These are phyloP conservation scores for Grifola frondosa DNA, from an alignment of 1,284 basidiomycete genomes.

Conservation along the genomic window DNA sequence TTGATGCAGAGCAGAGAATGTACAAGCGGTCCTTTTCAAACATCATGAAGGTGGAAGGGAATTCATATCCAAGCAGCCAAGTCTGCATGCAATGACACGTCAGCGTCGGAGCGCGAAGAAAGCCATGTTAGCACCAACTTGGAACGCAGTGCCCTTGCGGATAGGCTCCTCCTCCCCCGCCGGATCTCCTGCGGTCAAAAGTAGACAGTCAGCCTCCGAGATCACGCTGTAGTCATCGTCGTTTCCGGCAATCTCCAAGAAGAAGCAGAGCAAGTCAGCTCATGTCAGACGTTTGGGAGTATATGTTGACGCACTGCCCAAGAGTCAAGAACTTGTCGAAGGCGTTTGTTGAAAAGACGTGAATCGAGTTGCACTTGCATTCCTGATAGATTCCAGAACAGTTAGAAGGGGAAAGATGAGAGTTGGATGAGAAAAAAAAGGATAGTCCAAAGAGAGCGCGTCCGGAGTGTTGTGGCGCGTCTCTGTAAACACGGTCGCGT, in stretches of 20 bases:
- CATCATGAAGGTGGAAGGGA: constrained; percentile 89
- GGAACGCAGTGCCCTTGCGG: constrained; percentile 86
- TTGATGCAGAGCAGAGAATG: constrained; percentile 86
- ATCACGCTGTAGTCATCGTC: constrained; percentile 72
- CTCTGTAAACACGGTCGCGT: constrained; percentile 14
- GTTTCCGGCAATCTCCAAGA: constrained; percentile 52
- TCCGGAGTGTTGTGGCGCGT: constrained; percentile 22
- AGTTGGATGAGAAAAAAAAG: constrained; percentile 15
- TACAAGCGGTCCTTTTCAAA: constrained; percentile 76
- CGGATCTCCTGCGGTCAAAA: constrained; percentile 81
- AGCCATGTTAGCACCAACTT: constrained; percentile 53
- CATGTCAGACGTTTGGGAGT: background rate
- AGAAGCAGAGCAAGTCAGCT: constrained; percentile 8
- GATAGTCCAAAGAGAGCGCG: constrained; percentile 22
- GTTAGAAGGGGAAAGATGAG: constrained; percentile 6
- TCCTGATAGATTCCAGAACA: constrained; percentile 6
- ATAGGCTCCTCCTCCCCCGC: constrained; percentile 82
- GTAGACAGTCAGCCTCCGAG: constrained; percentile 67
- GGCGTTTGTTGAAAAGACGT: constrained; percentile 60
- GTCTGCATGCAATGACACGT: constrained; percentile 52
- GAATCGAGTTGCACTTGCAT: constrained; percentile 52
- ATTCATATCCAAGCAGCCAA: constrained; percentile 96
- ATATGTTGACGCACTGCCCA: constrained; percentile 64
- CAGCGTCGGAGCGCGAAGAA: constrained; percentile 11
- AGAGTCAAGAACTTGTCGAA: constrained; percentile 65